Base-by-base conservation (phyloP, 352 stramenopile genomes). In the Halophytophthora batemanensis region DNA sequence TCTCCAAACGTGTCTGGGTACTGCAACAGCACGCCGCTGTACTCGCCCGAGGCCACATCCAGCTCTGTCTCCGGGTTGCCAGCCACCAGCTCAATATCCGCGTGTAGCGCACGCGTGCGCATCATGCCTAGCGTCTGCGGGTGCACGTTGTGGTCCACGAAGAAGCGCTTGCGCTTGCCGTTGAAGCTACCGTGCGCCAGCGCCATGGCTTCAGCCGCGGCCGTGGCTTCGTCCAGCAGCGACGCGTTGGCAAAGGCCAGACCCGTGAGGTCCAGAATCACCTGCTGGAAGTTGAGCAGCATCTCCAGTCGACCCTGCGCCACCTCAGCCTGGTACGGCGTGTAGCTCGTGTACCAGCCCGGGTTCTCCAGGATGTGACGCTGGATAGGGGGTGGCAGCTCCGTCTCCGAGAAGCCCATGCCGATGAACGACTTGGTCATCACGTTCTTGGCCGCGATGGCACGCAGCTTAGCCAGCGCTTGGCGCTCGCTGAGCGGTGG, bases 201-300 rank as follows among this genome's bases (percentile, higher is more conserved):
- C 53, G 90, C 90, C 93, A 99, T 99, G 31, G 97, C 97, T 67
- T 99, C 97, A 0, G 96, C 93, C 8, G 95, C 95, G n/a, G 97
- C 96, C n/a, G 94, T 98, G n/a, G 85, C 94, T 69, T 99, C 97
- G 69, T 99, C 97, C 29, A 99, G 67, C 11, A 99, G 81, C 50
- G 94, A 99, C 7, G 96, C 95, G 61, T 99, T 98, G 38, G 91
- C 90, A 69, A 99, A 98, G 44, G 93, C 86, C 46, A 99, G 84
- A 28, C 96, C 97, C 21, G 96, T 98, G 29, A 99, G 77, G 60
- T 98, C 95, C 45, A 86, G 78, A 38, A 99, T 90, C 64, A 99
- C 90, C 17, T 97, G 99, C 79, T 99, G 97, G 76, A 99, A 99
- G 78, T 99, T 99, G 21, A 99, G 83, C 44, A 99, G 82, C 84